Base-by-base conservation (phyloP, 192 early-diverging fungal species). In the Coemansia sp. region DNA sequence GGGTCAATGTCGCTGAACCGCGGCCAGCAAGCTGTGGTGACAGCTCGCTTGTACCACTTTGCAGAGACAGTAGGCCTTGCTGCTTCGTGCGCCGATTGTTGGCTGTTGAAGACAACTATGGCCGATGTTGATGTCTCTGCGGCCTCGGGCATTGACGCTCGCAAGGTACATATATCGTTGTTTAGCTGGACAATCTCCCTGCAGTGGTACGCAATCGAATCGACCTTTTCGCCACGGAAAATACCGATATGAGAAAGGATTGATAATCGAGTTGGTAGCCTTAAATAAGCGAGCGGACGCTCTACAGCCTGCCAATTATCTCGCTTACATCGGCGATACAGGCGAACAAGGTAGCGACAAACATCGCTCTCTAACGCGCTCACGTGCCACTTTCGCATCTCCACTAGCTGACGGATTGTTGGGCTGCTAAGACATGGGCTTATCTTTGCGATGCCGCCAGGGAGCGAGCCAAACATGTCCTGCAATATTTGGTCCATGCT, bases 1-100 rank as follows among this genome's bases (percentile, higher is more conserved):
- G 49, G 63, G 13, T 49, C 47, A 65, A 55, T 34, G 37, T 50
- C 63, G 63, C 37, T 55, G 63, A 65, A 65, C 8, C 63, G 63
- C 4, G 32, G 49, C 47, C 49, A 38, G 37, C 24, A 55, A 11
- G 49, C 18, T 13, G 12, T 3, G 6, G n/a, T 13, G 11, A 4
- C 3, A 1, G 45, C 34, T 16, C 35, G 49, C 24, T 37, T 11
- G 22, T 27, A 27, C 63, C 63, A 53, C 49, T 50, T 29, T 7
- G 4, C 22, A 30, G 12, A 24, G 20, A 20, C n/a, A 18, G 49
- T 2, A 11, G 47, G 49, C 35, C 35, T 37, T 32, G n/a, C 45
- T 7, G 63, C 63, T 22, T 53, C 47, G 8, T 65, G 63, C 15
- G 63, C 63, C 49, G 63, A 24, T 50, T 65, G 30, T 20, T 50